These are phyloP conservation scores for Castanea crenata DNA, from an alignment of 306 rosid species.

Conservation along the genomic window DNA sequence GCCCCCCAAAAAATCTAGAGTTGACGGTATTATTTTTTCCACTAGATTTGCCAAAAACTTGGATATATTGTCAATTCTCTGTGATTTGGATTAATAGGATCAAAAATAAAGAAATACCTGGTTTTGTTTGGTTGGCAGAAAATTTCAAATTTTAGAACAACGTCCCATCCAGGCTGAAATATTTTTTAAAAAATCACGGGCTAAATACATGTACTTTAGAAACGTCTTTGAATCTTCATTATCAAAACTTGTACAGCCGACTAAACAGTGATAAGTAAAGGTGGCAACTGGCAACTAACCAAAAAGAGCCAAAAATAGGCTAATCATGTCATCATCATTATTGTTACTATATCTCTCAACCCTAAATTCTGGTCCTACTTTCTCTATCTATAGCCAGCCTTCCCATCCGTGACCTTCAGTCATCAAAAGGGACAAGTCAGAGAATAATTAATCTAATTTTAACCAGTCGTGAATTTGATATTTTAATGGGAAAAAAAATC, in stretches of 20 bases:
- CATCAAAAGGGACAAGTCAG: background rate
- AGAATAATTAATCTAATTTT: no score
- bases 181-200: background rate
- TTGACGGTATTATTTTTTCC: no score
- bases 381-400: background rate
- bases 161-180: background rate
- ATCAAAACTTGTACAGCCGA: background rate
- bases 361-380: background rate
- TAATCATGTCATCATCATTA: background rate
- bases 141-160: background rate
- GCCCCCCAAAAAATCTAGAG: no score
- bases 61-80: background rate
- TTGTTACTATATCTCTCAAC: background rate
- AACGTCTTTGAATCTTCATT: background rate
- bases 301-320: background rate
- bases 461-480: no score
- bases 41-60: background rate
- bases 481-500: no score
- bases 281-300: background rate
- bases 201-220: background rate
- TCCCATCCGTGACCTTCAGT: background rate
- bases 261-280: background rate
- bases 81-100: background rate
- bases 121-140: background rate
- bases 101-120: no score